Evolutionary conservation across 257 asterid species (phyloP).

Genomic region (Petunia axillaris): DNA sequence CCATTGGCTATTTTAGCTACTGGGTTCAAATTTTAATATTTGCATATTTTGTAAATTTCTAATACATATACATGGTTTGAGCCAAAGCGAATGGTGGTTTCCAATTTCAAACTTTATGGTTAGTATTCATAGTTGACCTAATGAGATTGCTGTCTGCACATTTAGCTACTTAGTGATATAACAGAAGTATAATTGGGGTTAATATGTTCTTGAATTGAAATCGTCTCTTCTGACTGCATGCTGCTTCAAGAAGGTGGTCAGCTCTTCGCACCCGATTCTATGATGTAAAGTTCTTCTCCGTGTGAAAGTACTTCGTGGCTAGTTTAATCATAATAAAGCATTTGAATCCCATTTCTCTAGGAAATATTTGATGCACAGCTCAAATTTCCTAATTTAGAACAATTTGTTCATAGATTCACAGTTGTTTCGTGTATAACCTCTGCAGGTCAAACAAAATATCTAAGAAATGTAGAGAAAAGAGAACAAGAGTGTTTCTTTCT

Average conservation of each 20-base stretch:
- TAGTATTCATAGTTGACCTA: not conserved
- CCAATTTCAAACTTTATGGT: not conserved
- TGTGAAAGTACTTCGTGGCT: not conserved
- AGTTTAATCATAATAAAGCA: not conserved
- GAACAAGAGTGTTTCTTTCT: not conserved
- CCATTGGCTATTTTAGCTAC: no score
- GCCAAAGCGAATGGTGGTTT: not conserved
- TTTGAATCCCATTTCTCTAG: conserved; percentile 48
- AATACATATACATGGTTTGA: no score
- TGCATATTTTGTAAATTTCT: no score
- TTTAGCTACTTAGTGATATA: not conserved
- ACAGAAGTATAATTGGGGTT: not conserved
- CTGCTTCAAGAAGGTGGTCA: conserved; percentile 21
- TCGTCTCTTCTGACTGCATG: not conserved
- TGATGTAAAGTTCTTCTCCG: not conserved
- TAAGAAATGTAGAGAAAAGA: not conserved
- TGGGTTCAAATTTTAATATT: no score
- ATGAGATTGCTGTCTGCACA: not conserved
- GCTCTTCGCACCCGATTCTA: not conserved
- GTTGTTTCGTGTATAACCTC: not conserved
- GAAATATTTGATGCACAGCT: conserved; percentile 46
- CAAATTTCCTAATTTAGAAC: not conserved
- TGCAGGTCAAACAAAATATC: no score
- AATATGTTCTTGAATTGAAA: not conserved
- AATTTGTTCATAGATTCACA: not conserved